Base-by-base conservation (phyloP, 2,329 filamentous ascomycete genomes). In the Trichoderma sp. region DNA sequence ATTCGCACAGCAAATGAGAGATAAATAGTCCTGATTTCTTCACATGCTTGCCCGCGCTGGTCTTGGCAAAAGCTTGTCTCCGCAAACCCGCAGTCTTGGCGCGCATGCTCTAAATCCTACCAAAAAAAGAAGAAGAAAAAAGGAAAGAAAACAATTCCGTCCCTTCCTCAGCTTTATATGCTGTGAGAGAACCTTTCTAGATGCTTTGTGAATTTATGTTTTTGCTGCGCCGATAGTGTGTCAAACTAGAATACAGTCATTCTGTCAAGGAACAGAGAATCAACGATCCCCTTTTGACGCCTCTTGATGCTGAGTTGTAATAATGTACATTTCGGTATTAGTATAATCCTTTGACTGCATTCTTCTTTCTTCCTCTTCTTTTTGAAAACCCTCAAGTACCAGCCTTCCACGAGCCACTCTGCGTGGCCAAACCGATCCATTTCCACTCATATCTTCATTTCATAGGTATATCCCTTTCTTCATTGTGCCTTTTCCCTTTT, bases 1-100 rank as follows among this genome's bases (percentile, higher is more conserved):
- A 14, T 8, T 43, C n/a, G n/a, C 18, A n/a, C 14, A 43, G 39
- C 18, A 60, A 46, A 39, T 16, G 18, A 39, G 21, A 52, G 11
- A 24, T 11, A 8, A 18, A 49, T 26, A 2, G 26, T 14, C n/a
- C 26, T 51, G 63, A 37, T 30, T 54, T 54, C 32, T 55, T 63
- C 49, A 51, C 21, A 55, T 64, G 49, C 49, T 49, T 26, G 26
- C 7, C 49, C 34, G 56, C 32, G 60, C 60, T 21, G 18, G 18
- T 54, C 76, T 78, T 75, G 77, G 75, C 75, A 75, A 76, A 49
- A 76, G 75, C 75, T 76, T 76, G 72, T 74, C 69, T 72, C 52
- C 63, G 37, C 52, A 34, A 66, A 26, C 63, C 56, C 49, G 66
- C 52, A 71, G 73, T 72, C 73, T 75, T 71, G 71, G 69, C 69